Base-by-base conservation (phyloP, 2,329 filamentous ascomycete species). In the Neurospora crassa region DNA sequence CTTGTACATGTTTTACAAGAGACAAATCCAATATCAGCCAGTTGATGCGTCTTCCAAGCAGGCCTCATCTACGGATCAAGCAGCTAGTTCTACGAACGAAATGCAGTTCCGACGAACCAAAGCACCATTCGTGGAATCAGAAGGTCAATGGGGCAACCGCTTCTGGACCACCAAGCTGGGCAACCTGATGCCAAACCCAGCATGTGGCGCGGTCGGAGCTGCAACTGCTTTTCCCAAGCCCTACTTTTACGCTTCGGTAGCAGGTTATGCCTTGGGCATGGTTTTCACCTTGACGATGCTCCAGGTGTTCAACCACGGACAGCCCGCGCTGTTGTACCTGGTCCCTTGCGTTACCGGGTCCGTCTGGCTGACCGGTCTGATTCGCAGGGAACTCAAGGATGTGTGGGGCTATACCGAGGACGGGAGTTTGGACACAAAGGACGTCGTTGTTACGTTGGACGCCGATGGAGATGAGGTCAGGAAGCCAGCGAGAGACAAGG, bases 311-410 rank as follows among this genome's bases (percentile, higher is more conserved):
- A 86, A 91, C 67, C 93, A 93, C 73, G 93, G 92, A 2, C 95
- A 99, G 78, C 95, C 95, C 0, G 95, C 96, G 8, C 85, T 99
- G 41, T 83, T 99, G 16, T 98, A 98, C 78, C 88, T 99, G 7
- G 96, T 98, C 0, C 95, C 95, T 0, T 91, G 92, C 0, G 93
- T 98, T 0, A 82, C 97, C 5, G 84, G 87, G 1, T 87, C 90
- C 1, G 78, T 96, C 1, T 96, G 93, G 91, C 80, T 89, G 3
- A 96, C 92, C 1, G 95, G 91, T 0, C 75, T 90, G 5, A 78
- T 86, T 20, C 88, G 90, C 12, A 91, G 93, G 2, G 94, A 98
- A 77, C 74, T 95, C 2, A 84, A 83, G 69, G 81, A 89, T 59
- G 91, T 98, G 88, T 96, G 92, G 91, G 83, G 84, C 2, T 98